Evolutionary conservation across 805 yeast genomes (phyloP), one percentile per base, ranked within the genome.

Genomic region (Barnettozyma californica): DNA sequence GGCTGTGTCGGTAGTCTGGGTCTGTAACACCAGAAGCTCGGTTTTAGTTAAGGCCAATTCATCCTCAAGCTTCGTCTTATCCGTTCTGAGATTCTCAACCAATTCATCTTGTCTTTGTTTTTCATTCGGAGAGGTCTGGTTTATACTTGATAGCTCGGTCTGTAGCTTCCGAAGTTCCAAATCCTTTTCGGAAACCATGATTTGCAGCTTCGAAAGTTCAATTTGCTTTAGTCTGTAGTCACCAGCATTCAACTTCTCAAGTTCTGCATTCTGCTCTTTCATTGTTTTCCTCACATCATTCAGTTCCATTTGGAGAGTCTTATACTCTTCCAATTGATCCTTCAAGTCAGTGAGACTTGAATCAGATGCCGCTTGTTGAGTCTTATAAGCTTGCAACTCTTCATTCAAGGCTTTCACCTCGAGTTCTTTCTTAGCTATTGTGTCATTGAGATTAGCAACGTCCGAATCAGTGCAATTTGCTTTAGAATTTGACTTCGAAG

Each of bases 11-110:
- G 20, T 23, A 11, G 29, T 5, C 8, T 47, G 48, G 19, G 21
- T 16, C n/a, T 31, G 23, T 5, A 47, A 4, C 13, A 36, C 31
- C 6, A 35, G 39, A 20, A 46, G 10, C 11, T 46, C 49, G 1
- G 46, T 43, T 29, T 40, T 38, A 2, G 33, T 13, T 18, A 46
- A 26, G 2, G 44, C 40, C 9, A 41, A 13, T 16, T 14, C 29
- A 47, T 47, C 46, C 33, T 43, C 50, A 6, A 47, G 29, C 34
- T 26, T 21, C 8, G 36, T 20, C 37, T 47, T 47, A 11, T 47
- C 46, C 13, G 6, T 26, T 16, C 19, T 43, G 2, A 43, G 10
- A 10, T 7, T n/a, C 18, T 41, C 38, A 9, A 35, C 9, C 8
- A 29, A 26, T 14, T 19, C 19, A 35, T 34, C 36, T 19, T 39